phyloP scores from a whole-genome alignment of 345 rosid species.

The Luvunga scandens region DNA sequence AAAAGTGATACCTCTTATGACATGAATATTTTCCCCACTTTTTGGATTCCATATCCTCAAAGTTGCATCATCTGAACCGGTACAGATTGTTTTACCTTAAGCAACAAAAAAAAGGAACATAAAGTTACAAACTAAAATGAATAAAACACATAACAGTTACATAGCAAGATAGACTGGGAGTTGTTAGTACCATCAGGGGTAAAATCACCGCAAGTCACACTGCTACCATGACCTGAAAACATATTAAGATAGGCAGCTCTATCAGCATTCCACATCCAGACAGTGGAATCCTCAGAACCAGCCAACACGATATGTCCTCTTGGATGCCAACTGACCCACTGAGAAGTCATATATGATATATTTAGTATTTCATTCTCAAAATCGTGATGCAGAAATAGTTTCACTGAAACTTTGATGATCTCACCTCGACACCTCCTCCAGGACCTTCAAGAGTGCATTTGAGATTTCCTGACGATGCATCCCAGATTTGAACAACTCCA shows the following conservation, averaged over 20 bases:
- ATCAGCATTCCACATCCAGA: constrained; percentile 99
- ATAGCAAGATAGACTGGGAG: neutral
- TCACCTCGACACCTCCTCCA: constrained; percentile 74
- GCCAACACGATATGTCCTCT: constrained; percentile 84
- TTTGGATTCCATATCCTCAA: constrained; percentile 89
- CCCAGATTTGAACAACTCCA: constrained; percentile 76
- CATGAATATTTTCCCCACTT: constrained; percentile 69
- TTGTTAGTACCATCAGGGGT: constrained; percentile 77
- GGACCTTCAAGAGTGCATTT: constrained; percentile 68
- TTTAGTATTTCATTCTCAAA: neutral
- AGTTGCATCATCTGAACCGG: constrained; percentile 90
- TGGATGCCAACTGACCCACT: constrained; percentile 99
- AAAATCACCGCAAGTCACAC: constrained; percentile 88
- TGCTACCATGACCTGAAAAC: constrained; percentile 74
- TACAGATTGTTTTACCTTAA: constrained; percentile 82
- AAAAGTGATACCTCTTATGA: constrained; percentile 53
- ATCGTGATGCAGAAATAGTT: neutral
- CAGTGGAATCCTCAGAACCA: constrained; percentile 75
- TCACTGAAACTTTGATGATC: constrained; percentile 1
- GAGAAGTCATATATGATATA: constrained; percentile 18
- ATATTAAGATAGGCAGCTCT: constrained; percentile 60
- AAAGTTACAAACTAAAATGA: neutral
- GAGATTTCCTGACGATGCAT: constrained; percentile 53
- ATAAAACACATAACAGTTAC: neutral
- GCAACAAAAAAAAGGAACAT: constrained; percentile 10